Base-by-base conservation (phyloP, 208 protist species). In the Chromosphaera perkinsii region DNA sequence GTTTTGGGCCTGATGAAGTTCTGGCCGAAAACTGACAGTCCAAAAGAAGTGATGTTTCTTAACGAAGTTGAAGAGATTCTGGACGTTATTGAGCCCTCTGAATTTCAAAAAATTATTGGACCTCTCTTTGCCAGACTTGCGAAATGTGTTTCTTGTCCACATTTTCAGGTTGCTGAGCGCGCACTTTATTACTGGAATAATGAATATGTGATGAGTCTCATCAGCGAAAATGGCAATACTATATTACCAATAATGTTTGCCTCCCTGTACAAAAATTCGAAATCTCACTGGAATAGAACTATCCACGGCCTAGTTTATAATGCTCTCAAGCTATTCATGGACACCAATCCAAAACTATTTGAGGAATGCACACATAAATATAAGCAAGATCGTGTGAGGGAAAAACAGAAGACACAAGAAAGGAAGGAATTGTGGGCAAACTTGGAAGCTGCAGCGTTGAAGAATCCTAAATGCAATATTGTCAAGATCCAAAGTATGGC, bases 21-120 rank as follows among this genome's bases (percentile, higher is more conserved):
- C 31, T 90, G 79, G 79, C 85, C 85, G 14, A 70, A 77, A 35
- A 72, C 59, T 10, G 85, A 84, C 43, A 80, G 75, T 40, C 66
- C 71, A 22, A 90, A 88, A 60, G 77, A 86, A 31, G 66, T 86
- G 4, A 69, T 85, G 59, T 88, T 88, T 47, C 54, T 90, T 0
- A 76, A 59, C 29, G 83, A 87, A 31, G 42, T 90, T 17, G 83
- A 88, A 39, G 85, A 90, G 59, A 67, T 89, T 35, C 27, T 82
- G 22, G 66, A 80, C 43, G 54, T 75, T 35, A 72, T 73, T 27
- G 73, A 81, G 48, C 48, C 60, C 2, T 22, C 47, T 17, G 58
- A 74, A 42, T 81, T 81, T 36, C 9, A 60, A 24, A 17, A 39
- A 31, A 65, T 79, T 39, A 29, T 61, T 51, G 48, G 54, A 1